phyloP scores from a whole-genome alignment of 371 early-diverging fungal species.

The Smittium culicis region DNA sequence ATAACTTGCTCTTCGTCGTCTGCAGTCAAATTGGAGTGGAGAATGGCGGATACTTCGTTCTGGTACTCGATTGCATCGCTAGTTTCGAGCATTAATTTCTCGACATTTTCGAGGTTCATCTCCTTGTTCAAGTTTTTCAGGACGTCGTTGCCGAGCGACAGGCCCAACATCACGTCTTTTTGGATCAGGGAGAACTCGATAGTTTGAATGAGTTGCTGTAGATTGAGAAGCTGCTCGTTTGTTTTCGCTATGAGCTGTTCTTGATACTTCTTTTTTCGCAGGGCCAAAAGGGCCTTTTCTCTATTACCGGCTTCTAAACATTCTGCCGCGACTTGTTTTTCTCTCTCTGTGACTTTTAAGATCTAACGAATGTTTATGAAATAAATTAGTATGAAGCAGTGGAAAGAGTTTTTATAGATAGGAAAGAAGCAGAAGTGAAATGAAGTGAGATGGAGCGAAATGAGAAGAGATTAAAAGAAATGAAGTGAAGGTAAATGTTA shows the following conservation, averaged over 20 bases:
- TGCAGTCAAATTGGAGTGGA: conserved; percentile 50
- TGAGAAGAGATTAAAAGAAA: background rate
- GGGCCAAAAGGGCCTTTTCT: conserved; percentile 67
- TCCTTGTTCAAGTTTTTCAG: conserved; percentile 79
- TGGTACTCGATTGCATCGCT: conserved; percentile 92
- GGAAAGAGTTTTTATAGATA: background rate
- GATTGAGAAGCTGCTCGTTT: conserved; percentile 66
- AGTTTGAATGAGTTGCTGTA: conserved; percentile 74
- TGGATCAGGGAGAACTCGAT: conserved; percentile 88
- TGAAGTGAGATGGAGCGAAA: background rate
- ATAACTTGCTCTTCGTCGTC: conserved; percentile 78
- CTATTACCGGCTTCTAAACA: conserved; percentile 58
- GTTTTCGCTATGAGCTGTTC: conserved; percentile 69
- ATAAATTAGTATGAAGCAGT: background rate
- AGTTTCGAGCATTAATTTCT: conserved; percentile 86
- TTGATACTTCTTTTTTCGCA: conserved; percentile 91
- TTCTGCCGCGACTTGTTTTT: conserved; percentile 45
- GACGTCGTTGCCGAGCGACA: conserved; percentile 71
- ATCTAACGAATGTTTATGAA: conserved; percentile 43
- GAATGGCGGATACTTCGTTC: conserved; percentile 69
- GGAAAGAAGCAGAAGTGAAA: background rate
- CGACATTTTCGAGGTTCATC: conserved; percentile 82
- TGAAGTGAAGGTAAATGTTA: background rate
- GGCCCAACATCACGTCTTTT: conserved; percentile 67
- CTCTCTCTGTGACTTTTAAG: conserved; percentile 33